phyloP scores from a whole-genome alignment of 1,284 basidiomycete species.

The Heterobasidion occidentale region DNA sequence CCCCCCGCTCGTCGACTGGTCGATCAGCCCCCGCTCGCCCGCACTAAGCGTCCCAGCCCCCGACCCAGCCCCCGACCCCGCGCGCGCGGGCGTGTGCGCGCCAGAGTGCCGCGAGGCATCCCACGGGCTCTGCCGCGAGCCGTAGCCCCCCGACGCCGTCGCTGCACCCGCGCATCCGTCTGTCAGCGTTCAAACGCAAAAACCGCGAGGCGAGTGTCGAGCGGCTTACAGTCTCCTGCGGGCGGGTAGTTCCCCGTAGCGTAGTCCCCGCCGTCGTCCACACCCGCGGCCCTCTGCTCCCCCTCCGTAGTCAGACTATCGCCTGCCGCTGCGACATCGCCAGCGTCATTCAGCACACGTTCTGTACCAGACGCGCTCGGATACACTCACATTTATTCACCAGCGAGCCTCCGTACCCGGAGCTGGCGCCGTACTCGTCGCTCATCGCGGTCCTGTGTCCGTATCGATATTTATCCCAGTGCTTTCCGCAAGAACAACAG shows the following conservation, averaged over 20 bases:
- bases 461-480: no score
- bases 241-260: constrained; percentile 23
- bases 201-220: background rate
- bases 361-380: no score
- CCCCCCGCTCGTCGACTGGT: constrained; percentile 18
- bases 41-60: background rate
- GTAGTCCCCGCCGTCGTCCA: constrained; percentile 12
- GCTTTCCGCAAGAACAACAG: no score
- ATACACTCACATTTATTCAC: constrained; percentile 13
- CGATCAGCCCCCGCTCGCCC: constrained; percentile 12
- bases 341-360: no score
- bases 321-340: no score
- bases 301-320: background rate
- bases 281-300: background rate
- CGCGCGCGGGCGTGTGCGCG: background rate
- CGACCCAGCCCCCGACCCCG: background rate
- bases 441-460: no score
- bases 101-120: background rate
- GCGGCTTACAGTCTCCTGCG: constrained; percentile 19
- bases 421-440: constrained; percentile 17
- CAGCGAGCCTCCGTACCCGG: constrained; percentile 15
- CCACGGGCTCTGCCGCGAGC: constrained; percentile 13
- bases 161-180: constrained; percentile 11
- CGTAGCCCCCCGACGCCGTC: constrained; percentile 26
- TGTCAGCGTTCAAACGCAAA: background rate